phyloP scores from a whole-genome alignment of 805 yeast species.

The Candida rishiriensis region DNA sequence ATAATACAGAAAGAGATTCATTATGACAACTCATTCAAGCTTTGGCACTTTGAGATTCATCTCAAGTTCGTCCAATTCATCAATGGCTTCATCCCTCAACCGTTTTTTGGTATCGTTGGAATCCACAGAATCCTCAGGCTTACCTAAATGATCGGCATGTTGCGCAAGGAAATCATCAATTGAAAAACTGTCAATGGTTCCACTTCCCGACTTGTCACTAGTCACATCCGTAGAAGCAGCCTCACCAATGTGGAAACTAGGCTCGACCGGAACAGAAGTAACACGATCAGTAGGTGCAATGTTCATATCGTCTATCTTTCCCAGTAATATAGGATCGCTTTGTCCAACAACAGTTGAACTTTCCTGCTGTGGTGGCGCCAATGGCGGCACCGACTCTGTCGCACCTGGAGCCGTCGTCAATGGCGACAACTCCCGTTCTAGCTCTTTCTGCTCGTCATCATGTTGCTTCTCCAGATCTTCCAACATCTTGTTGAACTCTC shows the following conservation, averaged over 20 bases:
- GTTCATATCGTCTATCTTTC: no score
- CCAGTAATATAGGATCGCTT: neutral
- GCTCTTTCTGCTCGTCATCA: constrained; percentile 10
- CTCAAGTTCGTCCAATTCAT: constrained; percentile 4
- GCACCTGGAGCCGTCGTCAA: constrained; percentile 1
- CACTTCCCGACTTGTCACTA: neutral
- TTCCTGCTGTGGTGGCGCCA: neutral
- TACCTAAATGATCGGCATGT: constrained; percentile 11
- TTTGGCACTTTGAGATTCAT: constrained; percentile 7
- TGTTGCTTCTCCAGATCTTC: constrained; percentile 18
- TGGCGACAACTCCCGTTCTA: neutral
- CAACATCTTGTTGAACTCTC: constrained; percentile 19
- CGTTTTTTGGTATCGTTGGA: constrained; percentile 3
- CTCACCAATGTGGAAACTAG: neutral
- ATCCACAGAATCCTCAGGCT: no score
- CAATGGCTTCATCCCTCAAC: neutral
- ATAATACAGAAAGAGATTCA: neutral
- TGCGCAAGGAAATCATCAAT: constrained; percentile 20
- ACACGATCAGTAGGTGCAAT: no score
- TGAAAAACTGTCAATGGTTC: neutral
- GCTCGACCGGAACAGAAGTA: no score
- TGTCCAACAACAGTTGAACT: neutral
- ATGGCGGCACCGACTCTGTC: neutral
- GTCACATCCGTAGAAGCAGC: neutral
- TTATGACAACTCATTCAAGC: neutral